Conservation (phyloP, 306 rosid genomes). For the Dryas octopetala region DNA sequence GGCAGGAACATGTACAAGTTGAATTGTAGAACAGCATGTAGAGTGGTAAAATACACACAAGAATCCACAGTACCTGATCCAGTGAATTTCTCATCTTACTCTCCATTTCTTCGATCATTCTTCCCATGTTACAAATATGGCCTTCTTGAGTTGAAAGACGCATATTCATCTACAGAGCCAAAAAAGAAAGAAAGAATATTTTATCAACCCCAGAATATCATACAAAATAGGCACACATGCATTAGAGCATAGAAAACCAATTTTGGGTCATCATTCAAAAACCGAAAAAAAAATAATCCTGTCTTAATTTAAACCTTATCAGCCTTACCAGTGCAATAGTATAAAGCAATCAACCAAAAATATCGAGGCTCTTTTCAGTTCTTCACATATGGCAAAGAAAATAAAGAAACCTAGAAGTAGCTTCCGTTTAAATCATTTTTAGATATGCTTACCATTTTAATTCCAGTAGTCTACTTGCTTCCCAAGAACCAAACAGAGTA, state of each 20-base stretch:
- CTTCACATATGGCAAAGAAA: neutral
- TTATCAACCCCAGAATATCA: neutral
- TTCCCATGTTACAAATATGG: conserved; percentile 95
- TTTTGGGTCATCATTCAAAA: neutral
- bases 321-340: neutral
- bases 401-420: neutral
- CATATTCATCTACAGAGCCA: conserved; percentile 73
- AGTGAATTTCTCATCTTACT: conserved; percentile 92
- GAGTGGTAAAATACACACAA: neutral
- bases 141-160: conserved; percentile 77
- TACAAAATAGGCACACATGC: neutral
- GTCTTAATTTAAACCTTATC: neutral
- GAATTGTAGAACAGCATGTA: neutral
- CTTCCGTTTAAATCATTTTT: neutral
- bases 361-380: neutral
- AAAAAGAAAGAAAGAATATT: neutral
- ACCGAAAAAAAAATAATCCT: neutral
- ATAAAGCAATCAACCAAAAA: neutral
- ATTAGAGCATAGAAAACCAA: neutral
- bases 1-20: neutral
- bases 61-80: conserved; percentile 64
- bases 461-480: neutral
- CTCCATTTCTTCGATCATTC: conserved; percentile 99
- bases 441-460: neutral
- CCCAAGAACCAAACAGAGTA: neutral